Percentiles rank a stretch among this genome's conserved stretches.
These are phyloP conservation scores for Boletus rufocinnamomeus DNA, from an alignment of 768 basidiomycete genomes.

Conservation along the genomic window DNA sequence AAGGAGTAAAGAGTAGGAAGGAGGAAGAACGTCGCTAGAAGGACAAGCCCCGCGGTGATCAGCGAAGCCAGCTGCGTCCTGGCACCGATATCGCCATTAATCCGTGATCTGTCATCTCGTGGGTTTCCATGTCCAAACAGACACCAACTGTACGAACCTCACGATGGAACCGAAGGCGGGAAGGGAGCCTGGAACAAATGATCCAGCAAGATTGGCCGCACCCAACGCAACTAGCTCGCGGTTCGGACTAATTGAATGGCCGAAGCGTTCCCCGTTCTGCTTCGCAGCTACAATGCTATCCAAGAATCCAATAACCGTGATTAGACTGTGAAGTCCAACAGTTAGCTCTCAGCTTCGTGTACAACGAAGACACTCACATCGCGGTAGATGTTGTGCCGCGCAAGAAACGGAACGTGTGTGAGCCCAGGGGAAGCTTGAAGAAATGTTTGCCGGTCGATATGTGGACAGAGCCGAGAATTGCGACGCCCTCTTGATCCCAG, in stretches of 20 bases:
- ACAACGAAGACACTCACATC: constrained; percentile 45
- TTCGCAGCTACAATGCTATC: constrained; percentile 97
- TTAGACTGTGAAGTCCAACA: constrained; percentile 48
- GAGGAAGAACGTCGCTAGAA: constrained; percentile 88
- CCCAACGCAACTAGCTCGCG: constrained; percentile 93
- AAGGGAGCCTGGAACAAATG: constrained; percentile 85
- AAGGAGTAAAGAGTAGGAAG: constrained; percentile 83
- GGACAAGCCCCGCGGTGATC: constrained; percentile 68
- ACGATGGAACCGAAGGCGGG: constrained; percentile 95
- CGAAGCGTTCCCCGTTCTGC: constrained; percentile 82
- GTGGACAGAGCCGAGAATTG: constrained; percentile 79
- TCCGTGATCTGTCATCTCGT: constrained; percentile 55
- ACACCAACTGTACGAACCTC: constrained; percentile 47
- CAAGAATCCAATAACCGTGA: constrained; percentile 85
- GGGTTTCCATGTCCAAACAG: neutral
- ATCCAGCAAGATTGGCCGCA: constrained; percentile 73
- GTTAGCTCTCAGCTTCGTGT: neutral
- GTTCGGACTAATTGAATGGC: constrained; percentile 89
- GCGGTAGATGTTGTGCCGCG: constrained; percentile 84
- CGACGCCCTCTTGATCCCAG: constrained; percentile 81
- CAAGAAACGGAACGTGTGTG: constrained; percentile 61
- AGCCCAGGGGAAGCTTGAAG: constrained; percentile 71
- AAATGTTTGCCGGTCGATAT: constrained; percentile 61
- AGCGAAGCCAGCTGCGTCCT: constrained; percentile 89
- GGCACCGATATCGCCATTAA: constrained; percentile 88